Conservation (phyloP, 768 basidiomycete species). For the Collybia sp. region DNA sequence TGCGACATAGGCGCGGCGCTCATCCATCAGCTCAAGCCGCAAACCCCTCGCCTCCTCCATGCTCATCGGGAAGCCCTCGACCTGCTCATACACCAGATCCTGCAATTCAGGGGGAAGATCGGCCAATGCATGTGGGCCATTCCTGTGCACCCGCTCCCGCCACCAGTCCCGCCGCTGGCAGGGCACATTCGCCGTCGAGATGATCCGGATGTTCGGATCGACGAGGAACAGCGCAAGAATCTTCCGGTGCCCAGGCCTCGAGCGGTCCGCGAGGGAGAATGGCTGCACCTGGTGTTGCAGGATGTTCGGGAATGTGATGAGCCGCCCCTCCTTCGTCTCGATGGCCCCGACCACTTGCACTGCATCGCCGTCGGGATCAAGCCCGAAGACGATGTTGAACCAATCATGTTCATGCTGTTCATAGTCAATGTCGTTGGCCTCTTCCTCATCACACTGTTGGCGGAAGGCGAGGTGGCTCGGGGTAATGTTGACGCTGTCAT, state of each 20-base stretch:
- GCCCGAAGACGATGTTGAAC: slow-evolving; percentile 21
- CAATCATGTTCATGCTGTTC: slow-evolving; percentile 22
- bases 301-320: slow-evolving; percentile 37
- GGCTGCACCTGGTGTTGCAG: slow-evolving; percentile 34
- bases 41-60: slow-evolving; percentile 23
- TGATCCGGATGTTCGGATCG: slow-evolving; percentile 21
- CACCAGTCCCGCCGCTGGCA: slow-evolving; percentile 25
- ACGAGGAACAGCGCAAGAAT: slow-evolving; percentile 37
- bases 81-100: slow-evolving; percentile 14
- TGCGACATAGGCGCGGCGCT: slow-evolving; percentile 20
- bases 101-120: slow-evolving; percentile 21
- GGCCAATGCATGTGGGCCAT: not conserved
- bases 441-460: slow-evolving; percentile 4
- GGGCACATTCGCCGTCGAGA: slow-evolving; percentile 21
- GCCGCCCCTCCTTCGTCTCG: slow-evolving; percentile 26
- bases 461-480: slow-evolving; percentile 24
- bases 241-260: slow-evolving; percentile 33
- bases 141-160: not conserved
- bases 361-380: slow-evolving; percentile 12
- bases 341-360: slow-evolving; percentile 28
- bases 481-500: slow-evolving; percentile 26
- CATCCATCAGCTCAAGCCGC: slow-evolving; percentile 24
- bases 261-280: slow-evolving; percentile 28
- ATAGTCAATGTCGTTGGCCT: slow-evolving; percentile 11
- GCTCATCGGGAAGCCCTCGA: slow-evolving; percentile 20